Percentiles rank a stretch among this genome's conserved stretches.
phyloP scores from a whole-genome alignment of 1,139 yeast genomes.

The Diutina scorzettiae region DNA sequence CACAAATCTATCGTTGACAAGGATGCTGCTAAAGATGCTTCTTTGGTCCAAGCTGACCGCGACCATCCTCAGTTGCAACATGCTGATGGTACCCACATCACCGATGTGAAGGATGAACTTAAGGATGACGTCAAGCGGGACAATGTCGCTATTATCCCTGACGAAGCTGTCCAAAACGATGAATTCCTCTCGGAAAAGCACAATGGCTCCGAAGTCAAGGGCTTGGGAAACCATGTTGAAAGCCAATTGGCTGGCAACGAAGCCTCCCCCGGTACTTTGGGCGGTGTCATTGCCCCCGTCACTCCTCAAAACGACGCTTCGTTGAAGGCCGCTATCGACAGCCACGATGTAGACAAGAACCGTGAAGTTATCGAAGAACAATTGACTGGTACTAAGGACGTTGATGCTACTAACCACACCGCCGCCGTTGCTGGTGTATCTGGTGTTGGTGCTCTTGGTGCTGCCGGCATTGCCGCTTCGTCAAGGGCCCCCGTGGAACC shows the following conservation, averaged over 20 bases:
- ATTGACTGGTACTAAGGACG: background rate
- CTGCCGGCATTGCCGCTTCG: conserved; percentile 9
- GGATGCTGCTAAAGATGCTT: background rate
- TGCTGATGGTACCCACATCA: conserved; percentile 7
- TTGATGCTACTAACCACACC: background rate
- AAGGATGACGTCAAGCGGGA: conserved; percentile 8
- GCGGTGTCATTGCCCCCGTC: background rate
- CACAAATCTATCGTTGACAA: background rate
- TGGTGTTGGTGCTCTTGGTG: conserved; percentile 9
- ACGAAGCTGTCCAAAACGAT: background rate
- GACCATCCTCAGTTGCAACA: background rate
- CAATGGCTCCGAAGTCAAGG: background rate
- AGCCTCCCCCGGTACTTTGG: background rate
- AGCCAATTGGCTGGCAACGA: background rate
- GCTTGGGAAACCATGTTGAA: background rate
- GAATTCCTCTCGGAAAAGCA: background rate
- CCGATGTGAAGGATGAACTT: conserved; percentile 13
- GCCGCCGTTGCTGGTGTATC: background rate
- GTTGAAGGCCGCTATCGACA: background rate
- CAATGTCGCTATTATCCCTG: conserved; percentile 2
- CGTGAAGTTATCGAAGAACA: background rate
- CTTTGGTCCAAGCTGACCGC: background rate
- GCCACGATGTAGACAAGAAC: background rate
- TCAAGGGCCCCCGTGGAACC: conserved; percentile 5
- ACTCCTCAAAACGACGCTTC: background rate